phyloP scores from a whole-genome alignment of 2,329 filamentous ascomycete genomes.

The Alternaria angustiovoidea region DNA sequence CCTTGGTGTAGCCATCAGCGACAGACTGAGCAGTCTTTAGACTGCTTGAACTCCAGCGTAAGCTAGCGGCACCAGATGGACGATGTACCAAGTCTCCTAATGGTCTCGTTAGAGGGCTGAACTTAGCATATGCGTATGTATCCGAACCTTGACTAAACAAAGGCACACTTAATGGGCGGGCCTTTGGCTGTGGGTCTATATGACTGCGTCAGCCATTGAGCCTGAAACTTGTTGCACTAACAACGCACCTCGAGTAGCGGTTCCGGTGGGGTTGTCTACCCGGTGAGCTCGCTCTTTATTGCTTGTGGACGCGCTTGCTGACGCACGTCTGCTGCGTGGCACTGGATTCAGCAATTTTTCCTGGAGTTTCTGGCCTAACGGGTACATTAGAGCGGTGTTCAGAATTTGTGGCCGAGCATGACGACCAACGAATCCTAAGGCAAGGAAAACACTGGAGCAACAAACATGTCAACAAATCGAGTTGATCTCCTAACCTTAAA shows the following conservation, averaged over 20 bases:
- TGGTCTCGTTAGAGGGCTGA: too few species aligned
- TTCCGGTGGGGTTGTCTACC: neutral
- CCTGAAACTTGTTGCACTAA: neutral
- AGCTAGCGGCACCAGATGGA: neutral
- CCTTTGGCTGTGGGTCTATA: neutral
- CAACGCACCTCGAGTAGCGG: neutral
- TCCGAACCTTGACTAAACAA: neutral
- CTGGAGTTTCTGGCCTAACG: neutral
- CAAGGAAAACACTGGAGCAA: neutral
- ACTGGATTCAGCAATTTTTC: neutral
- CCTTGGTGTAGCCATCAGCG: neutral
- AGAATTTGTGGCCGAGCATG: neutral
- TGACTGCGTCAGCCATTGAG: neutral
- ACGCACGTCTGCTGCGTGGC: neutral
- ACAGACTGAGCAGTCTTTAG: neutral
- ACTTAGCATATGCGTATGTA: neutral
- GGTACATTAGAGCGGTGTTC: neutral
- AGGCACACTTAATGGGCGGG: neutral
- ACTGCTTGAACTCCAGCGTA: neutral
- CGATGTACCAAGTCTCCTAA: neutral
- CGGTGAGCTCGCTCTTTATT: neutral
- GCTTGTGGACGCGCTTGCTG: neutral
- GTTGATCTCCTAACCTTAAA: neutral
- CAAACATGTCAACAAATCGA: neutral
- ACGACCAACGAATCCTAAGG: neutral